These are phyloP conservation scores for Penicillium sp. DNA, from an alignment of 2,329 filamentous ascomycete genomes.

Conservation along the genomic window DNA sequence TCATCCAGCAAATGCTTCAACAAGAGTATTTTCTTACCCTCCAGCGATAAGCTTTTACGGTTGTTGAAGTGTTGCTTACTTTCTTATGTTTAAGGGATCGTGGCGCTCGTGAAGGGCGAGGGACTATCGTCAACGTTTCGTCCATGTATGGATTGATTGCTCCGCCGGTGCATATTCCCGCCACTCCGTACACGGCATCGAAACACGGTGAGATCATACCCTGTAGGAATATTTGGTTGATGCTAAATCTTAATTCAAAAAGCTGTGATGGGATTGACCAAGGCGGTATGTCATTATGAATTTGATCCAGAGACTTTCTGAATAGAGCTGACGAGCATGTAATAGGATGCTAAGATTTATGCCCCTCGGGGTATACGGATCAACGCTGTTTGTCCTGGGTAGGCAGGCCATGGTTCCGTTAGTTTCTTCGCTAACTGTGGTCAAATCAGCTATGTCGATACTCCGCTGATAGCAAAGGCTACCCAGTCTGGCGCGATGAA, in stretches of 20 bases:
- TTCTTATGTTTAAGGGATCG: constrained; percentile 2
- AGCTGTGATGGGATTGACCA: constrained; percentile 20
- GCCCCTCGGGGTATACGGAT: constrained; percentile 49
- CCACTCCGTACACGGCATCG: constrained; percentile 13
- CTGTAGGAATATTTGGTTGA: background rate
- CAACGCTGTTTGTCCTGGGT: constrained; percentile 54
- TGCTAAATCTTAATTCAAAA: constrained; percentile 3
- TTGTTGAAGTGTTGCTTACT: no score
- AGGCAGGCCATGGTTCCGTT: constrained; percentile 13
- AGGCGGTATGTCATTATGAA: constrained; percentile 8
- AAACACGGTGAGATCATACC: constrained; percentile 17
- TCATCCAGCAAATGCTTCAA: constrained; percentile 29
- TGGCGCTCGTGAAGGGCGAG: constrained; percentile 12
- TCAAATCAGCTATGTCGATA: background rate
- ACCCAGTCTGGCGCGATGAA: constrained; percentile 12
- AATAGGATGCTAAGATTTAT: constrained; percentile 44
- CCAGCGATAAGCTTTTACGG: no score
- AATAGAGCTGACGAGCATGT: background rate
- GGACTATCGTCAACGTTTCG: constrained; percentile 19
- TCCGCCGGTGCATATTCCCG: constrained; percentile 2
- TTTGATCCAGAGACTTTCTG: background rate
- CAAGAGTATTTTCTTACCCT: constrained; percentile 15
- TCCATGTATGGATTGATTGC: constrained; percentile 14
- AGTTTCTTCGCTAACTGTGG: constrained; percentile 2
- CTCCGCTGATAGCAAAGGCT: background rate